Percentiles rank a stretch among this genome's conserved stretches.
Conservation (phyloP, 2,329 filamentous ascomycete species). For the Metarhizium brunneum region DNA sequence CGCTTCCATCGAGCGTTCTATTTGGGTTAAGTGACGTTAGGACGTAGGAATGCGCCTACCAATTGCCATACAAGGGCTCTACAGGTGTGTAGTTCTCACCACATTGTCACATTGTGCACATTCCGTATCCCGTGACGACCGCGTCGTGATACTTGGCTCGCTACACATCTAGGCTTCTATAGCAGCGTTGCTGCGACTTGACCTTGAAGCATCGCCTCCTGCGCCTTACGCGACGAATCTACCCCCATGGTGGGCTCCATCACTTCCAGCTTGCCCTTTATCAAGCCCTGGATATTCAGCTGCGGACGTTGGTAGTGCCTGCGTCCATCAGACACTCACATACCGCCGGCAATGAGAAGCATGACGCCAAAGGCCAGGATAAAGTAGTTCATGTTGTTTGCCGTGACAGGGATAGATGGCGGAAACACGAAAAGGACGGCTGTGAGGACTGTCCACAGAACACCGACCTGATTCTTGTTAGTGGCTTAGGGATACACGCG, state of each 20-base stretch:
- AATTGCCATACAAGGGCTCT: no score
- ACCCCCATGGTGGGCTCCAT: conserved; percentile 1
- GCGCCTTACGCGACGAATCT: neutral
- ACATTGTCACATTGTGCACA: no score
- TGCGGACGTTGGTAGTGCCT: conserved; percentile 33
- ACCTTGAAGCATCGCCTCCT: conserved; percentile 1
- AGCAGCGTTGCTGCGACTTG: neutral
- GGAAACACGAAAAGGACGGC: conserved; percentile 70
- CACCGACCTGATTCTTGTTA: conserved; percentile 29
- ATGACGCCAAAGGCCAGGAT: conserved; percentile 39
- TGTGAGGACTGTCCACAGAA: conserved; percentile 59
- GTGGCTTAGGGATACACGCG: neutral
- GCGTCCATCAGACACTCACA: conserved; percentile 40
- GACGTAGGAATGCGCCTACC: no score
- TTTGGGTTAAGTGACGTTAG: no score
- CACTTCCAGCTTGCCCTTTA: conserved; percentile 4
- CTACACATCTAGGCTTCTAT: neutral
- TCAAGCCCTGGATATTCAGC: conserved; percentile 11
- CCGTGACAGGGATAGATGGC: conserved; percentile 53
- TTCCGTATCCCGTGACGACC: no score
- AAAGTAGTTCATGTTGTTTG: conserved; percentile 58
- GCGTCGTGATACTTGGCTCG: no score
- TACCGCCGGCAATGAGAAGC: conserved; percentile 30
- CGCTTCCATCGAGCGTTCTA: no score
- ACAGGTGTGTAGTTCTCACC: no score